Evolutionary conservation across 495 filamentous ascomycete species (phyloP).

Genomic region (Aspergillus conjunctus): DNA sequence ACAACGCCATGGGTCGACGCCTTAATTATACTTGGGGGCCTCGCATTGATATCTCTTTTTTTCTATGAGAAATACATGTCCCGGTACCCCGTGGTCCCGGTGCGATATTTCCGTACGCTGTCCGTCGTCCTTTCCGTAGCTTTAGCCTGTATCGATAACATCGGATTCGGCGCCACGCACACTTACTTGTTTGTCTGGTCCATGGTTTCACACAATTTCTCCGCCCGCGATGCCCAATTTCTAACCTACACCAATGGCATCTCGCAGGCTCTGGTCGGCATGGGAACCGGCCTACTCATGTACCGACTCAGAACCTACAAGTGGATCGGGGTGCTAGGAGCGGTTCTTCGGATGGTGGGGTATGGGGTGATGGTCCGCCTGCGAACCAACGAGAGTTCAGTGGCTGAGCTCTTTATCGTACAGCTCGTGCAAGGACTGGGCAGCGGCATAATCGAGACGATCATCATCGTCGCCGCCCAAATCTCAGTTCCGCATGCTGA

Average conservation of each 20-base stretch:
- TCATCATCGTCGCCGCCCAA: conserved; percentile 47
- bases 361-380: conserved; percentile 55
- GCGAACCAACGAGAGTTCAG: conserved; percentile 46
- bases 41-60: conserved; percentile 39
- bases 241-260: conserved; percentile 49
- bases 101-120: conserved; percentile 44
- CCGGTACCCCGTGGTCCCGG: conserved; percentile 46
- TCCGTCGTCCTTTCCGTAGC: conserved; percentile 43
- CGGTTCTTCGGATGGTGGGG: conserved; percentile 44
- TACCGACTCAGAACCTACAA: conserved; percentile 48
- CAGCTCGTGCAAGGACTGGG: conserved; percentile 52
- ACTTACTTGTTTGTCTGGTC: conserved; percentile 53
- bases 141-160: conserved; percentile 41
- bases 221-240: conserved; percentile 46
- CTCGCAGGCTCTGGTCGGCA: conserved; percentile 44
- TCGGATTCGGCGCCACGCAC: conserved; percentile 45
- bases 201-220: conserved; percentile 44
- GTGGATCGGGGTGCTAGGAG: conserved; percentile 45
- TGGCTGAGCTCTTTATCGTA: conserved; percentile 47
- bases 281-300: conserved; percentile 45
- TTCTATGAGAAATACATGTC: conserved; percentile 49
- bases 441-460: conserved; percentile 49
- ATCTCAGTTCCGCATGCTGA: conserved; percentile 47
- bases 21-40: conserved; percentile 42
- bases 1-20: conserved; percentile 46